Evolutionary conservation across 257 asterid species (phyloP).

Genomic region (Cruciata laevipes): DNA sequence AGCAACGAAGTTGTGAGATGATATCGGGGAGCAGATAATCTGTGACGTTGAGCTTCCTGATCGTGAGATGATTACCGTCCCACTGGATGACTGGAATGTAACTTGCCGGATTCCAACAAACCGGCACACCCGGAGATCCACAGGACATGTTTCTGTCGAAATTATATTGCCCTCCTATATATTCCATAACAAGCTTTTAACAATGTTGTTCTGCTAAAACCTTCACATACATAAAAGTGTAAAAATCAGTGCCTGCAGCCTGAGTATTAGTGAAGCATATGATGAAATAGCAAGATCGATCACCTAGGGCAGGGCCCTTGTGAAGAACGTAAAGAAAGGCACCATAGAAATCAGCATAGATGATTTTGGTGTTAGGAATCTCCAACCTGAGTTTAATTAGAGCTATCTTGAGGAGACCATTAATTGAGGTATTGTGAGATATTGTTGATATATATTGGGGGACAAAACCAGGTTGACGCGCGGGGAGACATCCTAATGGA

Average conservation of each 20-base stretch:
- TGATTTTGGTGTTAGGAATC: neutral
- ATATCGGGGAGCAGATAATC: no score
- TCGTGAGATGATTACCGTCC: no score
- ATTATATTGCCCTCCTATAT: slow-evolving; percentile 9
- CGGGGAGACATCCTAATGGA: slow-evolving; percentile 16
- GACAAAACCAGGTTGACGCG: neutral
- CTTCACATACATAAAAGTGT: slow-evolving; percentile 4
- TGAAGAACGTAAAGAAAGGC: slow-evolving; percentile 1
- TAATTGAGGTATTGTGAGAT: neutral
- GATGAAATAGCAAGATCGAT: neutral
- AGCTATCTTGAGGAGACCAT: neutral
- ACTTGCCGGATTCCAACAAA: slow-evolving; percentile 4
- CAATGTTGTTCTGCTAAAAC: slow-evolving; percentile 3
- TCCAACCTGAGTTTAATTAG: neutral
- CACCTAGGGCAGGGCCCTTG: slow-evolving; percentile 1
- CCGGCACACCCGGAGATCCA: slow-evolving; percentile 14
- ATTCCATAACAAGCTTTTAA: slow-evolving; percentile 20
- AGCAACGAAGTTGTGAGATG: no score
- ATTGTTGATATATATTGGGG: neutral
- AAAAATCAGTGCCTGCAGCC: no score
- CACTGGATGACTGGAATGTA: slow-evolving; percentile 12
- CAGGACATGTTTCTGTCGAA: slow-evolving; percentile 4
- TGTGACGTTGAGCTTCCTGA: no score
- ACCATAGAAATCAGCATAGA: slow-evolving; percentile 1
- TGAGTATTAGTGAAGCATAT: neutral